Base-by-base conservation (phyloP, 768 basidiomycete genomes). In the Heimioporus sp. region DNA sequence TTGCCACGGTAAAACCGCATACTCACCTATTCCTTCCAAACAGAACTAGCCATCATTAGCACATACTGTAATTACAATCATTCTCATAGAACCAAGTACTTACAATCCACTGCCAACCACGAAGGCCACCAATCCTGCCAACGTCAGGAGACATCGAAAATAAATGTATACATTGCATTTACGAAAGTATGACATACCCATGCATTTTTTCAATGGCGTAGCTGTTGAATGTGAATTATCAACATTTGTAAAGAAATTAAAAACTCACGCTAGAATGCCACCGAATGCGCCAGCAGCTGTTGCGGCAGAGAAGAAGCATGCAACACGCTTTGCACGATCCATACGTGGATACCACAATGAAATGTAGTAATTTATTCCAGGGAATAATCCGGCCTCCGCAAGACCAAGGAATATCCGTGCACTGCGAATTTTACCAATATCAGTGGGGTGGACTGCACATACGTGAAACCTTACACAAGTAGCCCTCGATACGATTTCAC, bases 221-320 rank as follows among this genome's bases (percentile, higher is more conserved):
- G 61, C 66, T 80, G 28, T 49, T 4, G 9, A 17, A 19, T n/a
- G 20, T 58, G 5, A 59, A 46, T 31, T 19, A 10, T 10, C 13
- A 34, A 28, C 13, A 10, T 17, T n/a, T 24, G 24, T 5, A 5
- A 34, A 4, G 10, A 8, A 21, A 35, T 10, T 16, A 34, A 47
- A 36, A 38, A 39, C 78, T 61, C 60, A 81, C 51, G 80, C 80
- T 16, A 64, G 66, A 40, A 81, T 51, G 31, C 81, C 80, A 43
- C 78, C 73, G 57, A 70, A 80, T 49, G 69, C 66, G 35, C 74
- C 82, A 21, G 80, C 77, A 42, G 79, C 53, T 2, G 80, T 82
- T 15, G 82, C 80, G 43, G 80, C 79, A 15, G 78, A 77, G 64
- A 79, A 76, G 72, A 86, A 85, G 15, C 84, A 64, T 2, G 83